Evolutionary conservation across 768 basidiomycete species (phyloP), one percentile per base, ranked within the genome.

Genomic region (Tricholoma sp.): DNA sequence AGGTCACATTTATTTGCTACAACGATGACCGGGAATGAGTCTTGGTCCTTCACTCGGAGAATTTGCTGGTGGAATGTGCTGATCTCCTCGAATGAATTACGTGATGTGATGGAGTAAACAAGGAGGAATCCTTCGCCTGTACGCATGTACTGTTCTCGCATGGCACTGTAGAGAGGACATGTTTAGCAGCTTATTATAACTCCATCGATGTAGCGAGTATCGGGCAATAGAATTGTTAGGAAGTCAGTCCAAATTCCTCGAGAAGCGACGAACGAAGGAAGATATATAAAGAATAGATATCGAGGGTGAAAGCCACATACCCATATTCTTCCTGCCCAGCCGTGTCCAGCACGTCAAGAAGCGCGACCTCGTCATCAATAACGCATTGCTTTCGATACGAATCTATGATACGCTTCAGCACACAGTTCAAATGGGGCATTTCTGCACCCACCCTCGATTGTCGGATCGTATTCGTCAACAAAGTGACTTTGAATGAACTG

Each of bases 121-220:
- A 98, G 85, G 43, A 98, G 83, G 80, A 98, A 98, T 10, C 95
- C 96, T 73, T 98, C 95, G 59, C 96, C 96, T 24, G 94, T 94
- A 53, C 94, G 86, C 94, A 98, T 98, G 77, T 98, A 98, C 68
- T 98, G 96, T 69, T 98, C 96, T 49, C 96, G 88, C 96, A 98
- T 98, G 21, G 96, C 96, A 57, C 93, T 95, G 68, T 52, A 58
- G 18, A 61, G 37, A 14, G 32, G 55, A 35, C 5, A 51, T 58
- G 39, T 63, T 55, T 37, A 55, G 34, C 14, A 35, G 11, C 14
- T n/a, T 50, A 32, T 49, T n/a, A 4, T 18, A 8, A 16, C 18
- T 37, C 19, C 54, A 49, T 29, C 14, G 8, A 5, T 31, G 19
- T 10, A 19, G 19, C 14, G 7, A 32, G 16, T 2, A 19, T 14